Percentiles rank a stretch among this genome's conserved stretches.
Conservation (phyloP, 1,139 yeast species). For the Groenewaldozyma sp. region DNA sequence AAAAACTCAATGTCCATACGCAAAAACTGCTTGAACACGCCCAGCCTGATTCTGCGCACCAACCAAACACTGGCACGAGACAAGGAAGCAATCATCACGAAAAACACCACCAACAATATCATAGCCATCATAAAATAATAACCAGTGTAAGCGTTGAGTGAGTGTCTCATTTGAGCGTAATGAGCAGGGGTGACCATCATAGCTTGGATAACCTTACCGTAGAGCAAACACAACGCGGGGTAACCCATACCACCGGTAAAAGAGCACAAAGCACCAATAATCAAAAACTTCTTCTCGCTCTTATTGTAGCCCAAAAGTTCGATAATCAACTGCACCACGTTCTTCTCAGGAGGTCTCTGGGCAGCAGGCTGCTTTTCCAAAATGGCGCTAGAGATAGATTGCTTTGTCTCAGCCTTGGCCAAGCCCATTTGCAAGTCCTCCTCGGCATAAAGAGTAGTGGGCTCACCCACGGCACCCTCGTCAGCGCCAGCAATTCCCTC, state of each 20-base stretch:
- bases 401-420: slow-evolving; percentile 9
- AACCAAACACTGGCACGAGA: slow-evolving; percentile 24
- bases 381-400: slow-evolving; percentile 11
- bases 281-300: slow-evolving; percentile 21
- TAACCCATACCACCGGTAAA: slow-evolving; percentile 32
- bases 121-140: slow-evolving; percentile 34
- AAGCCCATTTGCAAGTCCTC: slow-evolving; percentile 4
- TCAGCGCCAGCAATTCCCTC: slow-evolving; percentile 6
- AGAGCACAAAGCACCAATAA: slow-evolving; percentile 28
- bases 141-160: slow-evolving; percentile 31
- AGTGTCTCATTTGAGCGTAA: slow-evolving; percentile 28
- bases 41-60: slow-evolving; percentile 27
- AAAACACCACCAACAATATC: slow-evolving; percentile 26
- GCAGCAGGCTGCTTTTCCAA: slow-evolving; percentile 7
- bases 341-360: slow-evolving; percentile 8
- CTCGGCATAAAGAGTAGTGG: slow-evolving; percentile 9
- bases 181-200: slow-evolving; percentile 29
- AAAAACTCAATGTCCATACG: slow-evolving; percentile 79
- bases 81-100: slow-evolving; percentile 25
- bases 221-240: slow-evolving; percentile 33
- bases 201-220: slow-evolving; percentile 31
- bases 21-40: slow-evolving; percentile 32
- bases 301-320: slow-evolving; percentile 11
- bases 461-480: slow-evolving; percentile 9
- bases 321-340: slow-evolving; percentile 14